These are phyloP conservation scores for Boletus sp. DNA, from an alignment of 1,284 basidiomycete genomes.

Conservation along the genomic window DNA sequence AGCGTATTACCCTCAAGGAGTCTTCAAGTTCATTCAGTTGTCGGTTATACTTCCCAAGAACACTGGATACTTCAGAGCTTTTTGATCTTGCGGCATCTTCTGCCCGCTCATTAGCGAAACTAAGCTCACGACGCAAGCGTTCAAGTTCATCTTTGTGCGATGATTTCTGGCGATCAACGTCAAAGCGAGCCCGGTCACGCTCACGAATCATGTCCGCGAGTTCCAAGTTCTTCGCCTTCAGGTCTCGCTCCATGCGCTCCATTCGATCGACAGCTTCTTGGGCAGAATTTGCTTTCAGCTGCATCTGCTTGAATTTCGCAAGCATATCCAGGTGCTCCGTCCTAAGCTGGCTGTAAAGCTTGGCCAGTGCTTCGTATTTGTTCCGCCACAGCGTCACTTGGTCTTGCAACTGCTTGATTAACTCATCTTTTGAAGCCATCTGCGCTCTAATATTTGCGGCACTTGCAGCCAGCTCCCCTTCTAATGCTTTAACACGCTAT, in stretches of 20 bases:
- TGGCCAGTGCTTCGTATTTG: conserved; percentile 99
- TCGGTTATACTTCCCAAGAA: conserved; percentile 94
- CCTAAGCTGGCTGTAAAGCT: conserved; percentile 97
- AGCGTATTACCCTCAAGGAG: conserved; percentile 74
- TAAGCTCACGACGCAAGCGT: conserved; percentile 89
- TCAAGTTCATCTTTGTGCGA: conserved; percentile 97
- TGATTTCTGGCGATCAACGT: conserved; percentile 94
- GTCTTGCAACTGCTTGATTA: conserved; percentile 95
- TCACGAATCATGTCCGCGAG: conserved; percentile 99
- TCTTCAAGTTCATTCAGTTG: conserved; percentile 97
- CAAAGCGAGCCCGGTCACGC: conserved; percentile 94
- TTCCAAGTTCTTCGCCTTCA: conserved; percentile 98
- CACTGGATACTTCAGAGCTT: conserved; percentile 88
- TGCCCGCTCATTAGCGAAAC: conserved; percentile 97
- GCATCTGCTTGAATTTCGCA: conserved; percentile 96
- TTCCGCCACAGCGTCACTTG: conserved; percentile 98
- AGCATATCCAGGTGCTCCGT: conserved; percentile 98
- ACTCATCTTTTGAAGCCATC: conserved; percentile 91
- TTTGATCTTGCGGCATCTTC: conserved; percentile 93
- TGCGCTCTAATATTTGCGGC: conserved; percentile 86
- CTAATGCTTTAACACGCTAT: conserved; percentile 94
- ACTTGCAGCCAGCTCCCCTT: conserved; percentile 86
- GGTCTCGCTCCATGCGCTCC: conserved; percentile 98
- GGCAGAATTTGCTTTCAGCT: conserved; percentile 97
- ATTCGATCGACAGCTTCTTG: conserved; percentile 99